Evolutionary conservation across 1,284 basidiomycete genomes (phyloP), one percentile per base, ranked within the genome.

Genomic region (Inonotus hispidus): DNA sequence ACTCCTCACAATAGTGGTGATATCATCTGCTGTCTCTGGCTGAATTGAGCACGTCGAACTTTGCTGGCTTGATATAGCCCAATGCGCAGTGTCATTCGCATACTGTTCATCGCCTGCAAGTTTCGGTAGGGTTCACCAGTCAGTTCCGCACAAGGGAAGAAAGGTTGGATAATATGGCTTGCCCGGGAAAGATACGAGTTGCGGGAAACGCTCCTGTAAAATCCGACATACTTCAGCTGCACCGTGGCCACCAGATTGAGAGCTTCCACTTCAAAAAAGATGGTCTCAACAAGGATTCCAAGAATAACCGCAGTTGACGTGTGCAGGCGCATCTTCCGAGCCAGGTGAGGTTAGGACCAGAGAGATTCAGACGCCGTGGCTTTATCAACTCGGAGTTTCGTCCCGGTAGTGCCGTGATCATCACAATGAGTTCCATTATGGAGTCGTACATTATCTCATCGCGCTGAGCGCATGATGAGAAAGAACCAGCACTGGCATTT

Each of bases 21-120:
- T 43, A 23, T 64, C 63, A 3, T 56, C 27, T 19, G 50, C 21
- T 23, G 23, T 61, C 11, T 14, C 19, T 14, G 63, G 63, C 27
- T 64, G 54, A 47, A 64, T 41, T 21, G 63, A 64, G 25, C 63
- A 64, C 2, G 63, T 64, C 8, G 63, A 47, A 23, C 54, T 64
- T 21, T 54, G 54, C 13, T 61, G 43, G 27, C 59, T 64, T 3
- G 63, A 45, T 6, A 53, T 32, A 0, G 59, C 38, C 59, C 59
- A 61, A 47, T 64, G 63, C 25, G 53, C 63, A 19, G 39, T 58
- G 23, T 64, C 63, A 25, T 54, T 39, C 2, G n/a, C 39, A 39
- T 50, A 64, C 21, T 64, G 59, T 7, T 54, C 50, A 7, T 59
- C n/a, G 16, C 63, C 63, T 63, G 32, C 10, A 4, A 16, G n/a